Evolutionary conservation across 2,329 filamentous ascomycete genomes (phyloP), one percentile per base, ranked within the genome.

Genomic region (Penicillium sp.): DNA sequence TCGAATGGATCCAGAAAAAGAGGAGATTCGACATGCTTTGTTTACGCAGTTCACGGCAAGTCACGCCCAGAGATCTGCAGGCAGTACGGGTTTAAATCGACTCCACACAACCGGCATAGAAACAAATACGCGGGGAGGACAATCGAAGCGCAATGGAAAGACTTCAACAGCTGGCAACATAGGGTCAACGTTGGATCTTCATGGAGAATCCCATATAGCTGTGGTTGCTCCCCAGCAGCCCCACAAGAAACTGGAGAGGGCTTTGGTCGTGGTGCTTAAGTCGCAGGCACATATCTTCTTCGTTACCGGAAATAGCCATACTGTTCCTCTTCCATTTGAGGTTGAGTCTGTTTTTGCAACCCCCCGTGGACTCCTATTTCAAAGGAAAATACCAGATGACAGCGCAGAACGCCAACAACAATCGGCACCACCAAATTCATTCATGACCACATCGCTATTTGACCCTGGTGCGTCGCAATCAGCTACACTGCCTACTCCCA

Each of bases 221-320:
- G 56, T 64, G 35, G 58, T 68, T 26, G 51, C 58, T 45, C 60
- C 60, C 16, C 60, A 65, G 25, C 49, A 61, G 5, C 64, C 64
- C 16, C 66, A 67, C 45, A 66, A 69, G 43, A 57, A 54, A 26
- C 55, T 74, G 62, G 71, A 79, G 67, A 71, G 88, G 68, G 92
- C 93, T 4, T 78, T 99, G 60, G 91, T 98, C 8, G 90, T 99
- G 50, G 90, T 98, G 65, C 85, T 99, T 63, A 93, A 91, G 75
- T 93, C 91, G 0, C 93, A 98, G 71, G 92, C 91, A 23, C 93
- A 98, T 71, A 86, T 99, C 63, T 96, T 93, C 80, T 97, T 96
- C 72, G 83, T 98, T 37, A 86, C 90, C 2, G 93, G 93, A 21
- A 88, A 91, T 33, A 95, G 86, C 70, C 91, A 99, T 81, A 86